phyloP scores from a whole-genome alignment of 176 grass and related monocot species.

The Avena sativa region DNA sequence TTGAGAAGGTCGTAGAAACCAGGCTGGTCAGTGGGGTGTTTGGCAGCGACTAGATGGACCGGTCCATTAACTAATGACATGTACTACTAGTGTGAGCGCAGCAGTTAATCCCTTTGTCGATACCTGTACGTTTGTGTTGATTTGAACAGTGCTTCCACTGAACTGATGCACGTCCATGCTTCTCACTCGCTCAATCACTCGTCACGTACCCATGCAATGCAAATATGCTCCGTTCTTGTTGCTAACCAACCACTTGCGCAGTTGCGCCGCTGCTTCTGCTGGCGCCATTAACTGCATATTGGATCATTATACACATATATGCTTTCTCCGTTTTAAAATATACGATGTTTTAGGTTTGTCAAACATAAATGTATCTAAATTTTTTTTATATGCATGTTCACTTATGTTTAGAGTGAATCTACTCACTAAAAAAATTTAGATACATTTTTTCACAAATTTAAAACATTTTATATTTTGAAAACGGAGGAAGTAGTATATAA shows the following conservation, averaged over 20 bases:
- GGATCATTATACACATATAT: too few species aligned
- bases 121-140: not conserved
- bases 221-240: not conserved
- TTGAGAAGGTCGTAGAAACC: not conserved
- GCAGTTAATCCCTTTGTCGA: not conserved
- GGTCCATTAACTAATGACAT: not conserved
- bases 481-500: not conserved
- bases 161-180: not conserved
- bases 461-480: too few species aligned
- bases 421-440: too few species aligned
- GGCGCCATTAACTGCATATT: not conserved
- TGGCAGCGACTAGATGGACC: not conserved
- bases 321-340: too few species aligned
- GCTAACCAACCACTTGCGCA: not conserved
- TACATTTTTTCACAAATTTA: too few species aligned
- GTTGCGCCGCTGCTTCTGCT: constrained; percentile 3
- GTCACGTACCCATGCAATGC: constrained; percentile 3
- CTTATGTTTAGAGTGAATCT: too few species aligned
- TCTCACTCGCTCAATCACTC: not conserved
- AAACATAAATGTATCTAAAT: too few species aligned
- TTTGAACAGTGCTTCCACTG: constrained; percentile 2
- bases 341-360: too few species aligned
- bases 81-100: not conserved
- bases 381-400: too few species aligned
- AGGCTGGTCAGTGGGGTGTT: not conserved